A percentile compares a stretch with the other conserved stretches of the same genome.
Evolutionary conservation across 2,329 filamentous ascomycete species (phyloP).

Genomic region (Cercospora sojina): DNA sequence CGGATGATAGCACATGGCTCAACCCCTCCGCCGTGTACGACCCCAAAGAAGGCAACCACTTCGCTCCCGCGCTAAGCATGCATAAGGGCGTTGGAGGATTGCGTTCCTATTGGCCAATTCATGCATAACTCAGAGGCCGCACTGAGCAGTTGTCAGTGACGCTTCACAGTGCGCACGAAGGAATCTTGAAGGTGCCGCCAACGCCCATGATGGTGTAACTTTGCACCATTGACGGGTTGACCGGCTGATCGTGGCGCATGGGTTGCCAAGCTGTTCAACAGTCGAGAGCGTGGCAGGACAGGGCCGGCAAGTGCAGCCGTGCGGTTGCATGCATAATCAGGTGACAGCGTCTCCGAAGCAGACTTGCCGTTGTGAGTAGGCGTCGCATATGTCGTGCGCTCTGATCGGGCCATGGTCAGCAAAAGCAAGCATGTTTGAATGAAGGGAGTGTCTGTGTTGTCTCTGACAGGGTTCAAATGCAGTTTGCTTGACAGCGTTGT

Average conservation of each 20-base stretch:
- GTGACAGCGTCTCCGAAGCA: neutral
- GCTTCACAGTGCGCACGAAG: slow-evolving; percentile 12
- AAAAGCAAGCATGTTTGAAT: neutral
- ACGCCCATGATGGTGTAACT: neutral
- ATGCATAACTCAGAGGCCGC: slow-evolving; percentile 11
- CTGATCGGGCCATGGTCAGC: neutral
- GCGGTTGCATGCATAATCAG: neutral
- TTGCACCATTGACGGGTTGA: neutral
- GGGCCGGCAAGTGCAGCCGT: neutral
- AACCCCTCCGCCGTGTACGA: slow-evolving; percentile 7
- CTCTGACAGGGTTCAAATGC: neutral
- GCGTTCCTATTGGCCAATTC: slow-evolving; percentile 12
- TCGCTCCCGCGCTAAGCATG: slow-evolving; percentile 16
- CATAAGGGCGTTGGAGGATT: slow-evolving; percentile 6
- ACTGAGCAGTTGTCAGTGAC: slow-evolving; percentile 17
- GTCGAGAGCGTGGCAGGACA: neutral
- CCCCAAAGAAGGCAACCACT: slow-evolving; percentile 17
- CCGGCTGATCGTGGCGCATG: neutral
- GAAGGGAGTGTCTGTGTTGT: neutral
- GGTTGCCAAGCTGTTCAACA: neutral
- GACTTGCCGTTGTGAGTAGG: neutral
- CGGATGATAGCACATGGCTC: neutral
- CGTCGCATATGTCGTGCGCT: neutral
- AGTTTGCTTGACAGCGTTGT: neutral
- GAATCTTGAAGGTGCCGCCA: neutral